Conservation (phyloP, 192 early-diverging fungal genomes). For the Allomyces macrogynus region DNA sequence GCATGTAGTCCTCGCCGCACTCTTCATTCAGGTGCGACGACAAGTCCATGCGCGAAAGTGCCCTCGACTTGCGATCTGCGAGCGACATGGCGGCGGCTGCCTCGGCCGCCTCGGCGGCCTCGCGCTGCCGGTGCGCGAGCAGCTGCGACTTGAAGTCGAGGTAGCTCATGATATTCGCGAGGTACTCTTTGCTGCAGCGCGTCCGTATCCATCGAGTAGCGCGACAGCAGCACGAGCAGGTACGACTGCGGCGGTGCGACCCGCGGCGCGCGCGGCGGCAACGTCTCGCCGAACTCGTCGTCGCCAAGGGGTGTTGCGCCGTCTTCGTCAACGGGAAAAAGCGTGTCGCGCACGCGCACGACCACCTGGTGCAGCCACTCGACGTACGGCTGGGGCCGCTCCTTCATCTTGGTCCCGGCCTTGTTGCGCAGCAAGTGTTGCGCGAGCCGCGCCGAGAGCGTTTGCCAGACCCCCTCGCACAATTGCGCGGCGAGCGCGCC, state of each 20-base stretch:
- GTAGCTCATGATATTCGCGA: not conserved
- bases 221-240: not conserved
- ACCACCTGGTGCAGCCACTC: not conserved
- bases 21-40: no score
- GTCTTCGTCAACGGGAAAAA: not conserved
- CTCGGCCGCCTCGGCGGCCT: not conserved
- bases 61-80: no score
- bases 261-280: no score
- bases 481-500: not conserved
- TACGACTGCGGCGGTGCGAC: not conserved
- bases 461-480: not conserved
- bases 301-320: not conserved
- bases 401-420: not conserved
- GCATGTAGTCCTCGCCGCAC: not conserved
- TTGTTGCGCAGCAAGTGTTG: not conserved
- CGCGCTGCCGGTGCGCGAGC: not conserved
- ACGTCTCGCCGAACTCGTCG: no score
- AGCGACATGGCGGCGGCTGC: no score
- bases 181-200: not conserved
- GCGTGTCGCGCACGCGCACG: not conserved
- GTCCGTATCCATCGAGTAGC: not conserved
- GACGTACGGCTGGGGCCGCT: not conserved
- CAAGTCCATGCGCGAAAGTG: no score
- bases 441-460: not conserved
- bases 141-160: not conserved